These are phyloP conservation scores for Glycine latifolia DNA, from an alignment of 306 rosid genomes.

Conservation along the genomic window DNA sequence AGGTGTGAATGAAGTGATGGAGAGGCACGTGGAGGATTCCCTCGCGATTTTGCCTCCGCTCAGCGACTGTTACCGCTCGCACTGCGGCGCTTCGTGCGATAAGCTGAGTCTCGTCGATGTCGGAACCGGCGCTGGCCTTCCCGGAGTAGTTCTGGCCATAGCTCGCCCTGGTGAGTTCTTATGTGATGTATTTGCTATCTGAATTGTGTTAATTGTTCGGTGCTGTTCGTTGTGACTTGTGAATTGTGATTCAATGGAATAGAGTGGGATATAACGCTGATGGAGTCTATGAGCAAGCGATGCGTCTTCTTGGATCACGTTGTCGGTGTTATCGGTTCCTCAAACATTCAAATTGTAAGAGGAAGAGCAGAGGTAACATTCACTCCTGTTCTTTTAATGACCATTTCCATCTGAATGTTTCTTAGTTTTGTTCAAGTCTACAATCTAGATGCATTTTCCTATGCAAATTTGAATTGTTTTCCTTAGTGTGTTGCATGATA, in stretches of 20 bases:
- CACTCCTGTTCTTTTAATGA: neutral
- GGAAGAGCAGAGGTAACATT: slow-evolving; percentile 91
- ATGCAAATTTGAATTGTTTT: slow-evolving; percentile 16
- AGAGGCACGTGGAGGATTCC: slow-evolving; percentile 91
- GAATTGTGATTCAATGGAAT: slow-evolving; percentile 31
- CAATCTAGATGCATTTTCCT: slow-evolving; percentile 11
- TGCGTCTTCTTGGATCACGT: slow-evolving; percentile 89
- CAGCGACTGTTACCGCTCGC: slow-evolving; percentile 53
- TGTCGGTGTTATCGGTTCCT: slow-evolving; percentile 63
- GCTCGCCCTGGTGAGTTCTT: slow-evolving; percentile 79
- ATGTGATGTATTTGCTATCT: neutral
- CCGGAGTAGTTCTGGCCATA: slow-evolving; percentile 84
- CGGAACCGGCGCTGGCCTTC: slow-evolving; percentile 95
- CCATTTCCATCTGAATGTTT: neutral
- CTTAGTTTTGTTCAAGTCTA: slow-evolving; percentile 14
- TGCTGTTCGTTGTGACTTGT: neutral
- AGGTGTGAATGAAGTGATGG: slow-evolving; percentile 78
- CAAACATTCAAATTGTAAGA: slow-evolving; percentile 78
- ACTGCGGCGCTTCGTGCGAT: slow-evolving; percentile 47
- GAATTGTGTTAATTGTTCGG: slow-evolving; percentile 22
- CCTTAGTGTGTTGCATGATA: slow-evolving; percentile 6
- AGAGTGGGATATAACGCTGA: slow-evolving; percentile 84
- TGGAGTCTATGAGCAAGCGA: slow-evolving; percentile 89
- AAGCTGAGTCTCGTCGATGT: slow-evolving; percentile 73
- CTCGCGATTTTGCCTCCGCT: slow-evolving; percentile 80